phyloP scores from a whole-genome alignment of 1,284 basidiomycete species.

The Ganoderma meredithae region DNA sequence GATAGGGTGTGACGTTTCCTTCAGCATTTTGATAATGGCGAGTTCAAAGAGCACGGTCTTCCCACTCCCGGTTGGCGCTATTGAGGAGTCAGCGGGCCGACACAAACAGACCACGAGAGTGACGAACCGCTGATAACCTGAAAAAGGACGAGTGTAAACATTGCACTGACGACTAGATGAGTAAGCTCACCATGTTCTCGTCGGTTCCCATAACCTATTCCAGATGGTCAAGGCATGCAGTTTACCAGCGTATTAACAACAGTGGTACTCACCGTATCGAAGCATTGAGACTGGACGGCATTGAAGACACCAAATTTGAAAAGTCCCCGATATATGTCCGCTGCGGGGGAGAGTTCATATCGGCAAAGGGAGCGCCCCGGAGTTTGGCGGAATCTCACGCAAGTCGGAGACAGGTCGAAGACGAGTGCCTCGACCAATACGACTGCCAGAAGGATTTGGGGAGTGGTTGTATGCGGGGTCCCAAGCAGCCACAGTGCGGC shows the following conservation, averaged over 20 bases:
- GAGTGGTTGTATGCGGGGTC: slow-evolving; percentile 19
- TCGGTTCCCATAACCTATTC: slow-evolving; percentile 70
- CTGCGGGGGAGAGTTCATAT: slow-evolving; percentile 48
- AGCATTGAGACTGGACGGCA: slow-evolving; percentile 86
- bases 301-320: slow-evolving; percentile 94
- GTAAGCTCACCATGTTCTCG: slow-evolving; percentile 73
- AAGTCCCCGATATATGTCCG: slow-evolving; percentile 79
- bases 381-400: slow-evolving; percentile 52
- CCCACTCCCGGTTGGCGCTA: slow-evolving; percentile 92
- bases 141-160: background rate
- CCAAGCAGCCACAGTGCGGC: background rate
- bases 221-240: background rate
- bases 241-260: background rate
- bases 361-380: background rate
- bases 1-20: slow-evolving; percentile 47
- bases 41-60: slow-evolving; percentile 96
- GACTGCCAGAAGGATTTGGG: slow-evolving; percentile 42
- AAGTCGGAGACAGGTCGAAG: slow-evolving; percentile 76
- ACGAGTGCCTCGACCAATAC: slow-evolving; percentile 52
- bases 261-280: slow-evolving; percentile 62
- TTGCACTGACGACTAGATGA: background rate
- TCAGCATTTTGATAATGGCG: slow-evolving; percentile 83
- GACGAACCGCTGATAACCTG: slow-evolving; percentile 80
- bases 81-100: background rate
- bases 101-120: slow-evolving; percentile 16